Evolutionary conservation across 768 basidiomycete genomes (phyloP).

Genomic region (Botryobasidium botryosum): DNA sequence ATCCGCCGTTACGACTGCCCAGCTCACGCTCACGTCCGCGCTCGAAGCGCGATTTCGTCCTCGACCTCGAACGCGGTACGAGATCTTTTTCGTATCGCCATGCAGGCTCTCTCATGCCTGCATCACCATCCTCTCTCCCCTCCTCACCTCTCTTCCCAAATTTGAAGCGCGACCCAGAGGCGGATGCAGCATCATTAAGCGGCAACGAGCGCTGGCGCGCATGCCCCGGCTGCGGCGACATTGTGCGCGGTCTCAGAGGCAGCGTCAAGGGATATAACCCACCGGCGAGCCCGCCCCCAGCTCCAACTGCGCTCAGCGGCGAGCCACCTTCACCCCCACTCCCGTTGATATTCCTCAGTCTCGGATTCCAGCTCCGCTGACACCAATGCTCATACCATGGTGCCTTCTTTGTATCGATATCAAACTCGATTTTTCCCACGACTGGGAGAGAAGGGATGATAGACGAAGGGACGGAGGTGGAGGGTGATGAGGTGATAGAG

Average conservation of each 20-base stretch:
- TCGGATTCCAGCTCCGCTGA: too few species aligned
- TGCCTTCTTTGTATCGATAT: conserved; percentile 67
- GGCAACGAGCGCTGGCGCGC: background rate
- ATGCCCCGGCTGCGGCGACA: background rate
- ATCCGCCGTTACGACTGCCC: too few species aligned
- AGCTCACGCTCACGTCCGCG: too few species aligned
- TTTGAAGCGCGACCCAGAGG: too few species aligned
- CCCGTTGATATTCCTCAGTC: too few species aligned
- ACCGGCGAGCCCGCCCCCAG: background rate
- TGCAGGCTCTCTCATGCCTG: background rate
- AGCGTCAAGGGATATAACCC: conserved; percentile 1
- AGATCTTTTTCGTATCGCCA: background rate
- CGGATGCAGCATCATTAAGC: too few species aligned
- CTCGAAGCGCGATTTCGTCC: background rate
- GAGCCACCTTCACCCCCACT: background rate
- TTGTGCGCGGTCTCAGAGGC: conserved; percentile 1
- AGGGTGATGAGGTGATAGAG: conserved; percentile 23
- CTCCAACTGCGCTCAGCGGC: background rate
- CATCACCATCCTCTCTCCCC: background rate
- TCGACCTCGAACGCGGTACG: background rate
- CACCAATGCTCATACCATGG: conserved; percentile 79
- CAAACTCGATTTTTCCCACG: conserved; percentile 89
- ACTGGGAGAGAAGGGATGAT: conserved; percentile 54
- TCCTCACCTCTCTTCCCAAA: background rate
- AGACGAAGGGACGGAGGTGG: conserved; percentile 55